Evolutionary conservation across 352 stramenopile species (phyloP), one percentile per base, ranked within the genome.

Genomic region (Phytophthora syringae): DNA sequence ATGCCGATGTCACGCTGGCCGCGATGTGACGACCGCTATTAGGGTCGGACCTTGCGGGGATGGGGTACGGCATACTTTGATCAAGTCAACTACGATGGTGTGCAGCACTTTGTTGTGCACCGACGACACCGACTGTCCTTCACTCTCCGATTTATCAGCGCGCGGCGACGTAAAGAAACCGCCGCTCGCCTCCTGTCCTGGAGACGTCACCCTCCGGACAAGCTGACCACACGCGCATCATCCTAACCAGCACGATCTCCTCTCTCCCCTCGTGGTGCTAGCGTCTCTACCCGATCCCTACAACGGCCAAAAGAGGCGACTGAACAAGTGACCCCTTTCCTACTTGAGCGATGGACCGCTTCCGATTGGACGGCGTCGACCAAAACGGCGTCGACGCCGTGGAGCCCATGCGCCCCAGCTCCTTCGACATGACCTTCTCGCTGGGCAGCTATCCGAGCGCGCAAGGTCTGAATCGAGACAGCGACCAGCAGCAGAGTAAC

Each of bases 391-490:
- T 86, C 44, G 88, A 95, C 68, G 86, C 75, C 2, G 82, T 95
- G 13, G 88, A 94, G 75, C 88, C 88, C 47, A 88, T 94, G 76
- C 88, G 88, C 4, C 76, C 88, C n/a, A 93, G 88, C 63, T 94
- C 86, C 27, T 95, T 95, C 66, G 86, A 95, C 79, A 90, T 92
- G 82, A 92, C 83, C 64, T 93, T 93, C 73, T 92, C 82, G 28
- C 82, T 93, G 9, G 80, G 79, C 56, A 76, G 72, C 70, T 78
- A 88, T 64, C 70, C 74, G 48, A 44, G 36, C 28, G 43, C 58
- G 7, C 60, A 70, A 24, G 63, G 62, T 0, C 37, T 82, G 44
- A 70, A 52, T 27, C 60, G 61, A 21, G 66, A 77, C 52, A 69
- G 63, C 36, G 65, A 76, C 27, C n/a, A 42, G 30, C 57, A 79